Percentiles rank a stretch among this genome's conserved stretches.
These are phyloP conservation scores for Saccharomycopsis synnaedendra DNA, from an alignment of 805 yeast species.

Conservation along the genomic window DNA sequence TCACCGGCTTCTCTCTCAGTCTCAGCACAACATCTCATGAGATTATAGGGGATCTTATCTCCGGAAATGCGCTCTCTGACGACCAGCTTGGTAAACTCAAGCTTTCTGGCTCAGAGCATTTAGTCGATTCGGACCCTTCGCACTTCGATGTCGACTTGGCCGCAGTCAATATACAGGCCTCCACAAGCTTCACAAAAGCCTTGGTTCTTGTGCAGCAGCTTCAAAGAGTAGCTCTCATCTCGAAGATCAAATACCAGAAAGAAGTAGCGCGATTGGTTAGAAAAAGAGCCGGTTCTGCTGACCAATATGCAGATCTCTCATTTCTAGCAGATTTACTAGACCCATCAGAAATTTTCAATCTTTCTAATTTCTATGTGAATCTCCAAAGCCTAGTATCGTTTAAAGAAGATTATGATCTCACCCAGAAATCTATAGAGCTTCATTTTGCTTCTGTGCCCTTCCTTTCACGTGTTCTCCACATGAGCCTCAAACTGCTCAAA, in stretches of 20 bases:
- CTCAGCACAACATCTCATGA: conserved; percentile 7
- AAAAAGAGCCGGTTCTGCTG: neutral
- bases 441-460: conserved; percentile 11
- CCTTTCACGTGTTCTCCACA: conserved; percentile 9
- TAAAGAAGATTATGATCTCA: conserved; percentile 7
- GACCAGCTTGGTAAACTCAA: conserved; percentile 3
- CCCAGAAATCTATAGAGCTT: conserved; percentile 12
- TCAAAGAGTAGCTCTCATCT: conserved; percentile 4
- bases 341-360: conserved; percentile 13
- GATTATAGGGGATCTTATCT: conserved; percentile 5
- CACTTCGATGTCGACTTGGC: conserved; percentile 8
- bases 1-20: conserved; percentile 14
- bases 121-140: neutral
- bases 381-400: conserved; percentile 6
- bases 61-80: conserved; percentile 5
- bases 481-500: conserved; percentile 9
- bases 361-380: conserved; percentile 9
- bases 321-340: conserved; percentile 13
- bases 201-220: conserved; percentile 10
- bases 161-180: neutral
- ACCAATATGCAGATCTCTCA: conserved; percentile 7
- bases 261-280: neutral
- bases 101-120: neutral
- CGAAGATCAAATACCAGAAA: conserved; percentile 7
- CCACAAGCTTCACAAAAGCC: conserved; percentile 3